phyloP scores from a whole-genome alignment of 352 stramenopile genomes.

The Globisporangium uncinulatum region DNA sequence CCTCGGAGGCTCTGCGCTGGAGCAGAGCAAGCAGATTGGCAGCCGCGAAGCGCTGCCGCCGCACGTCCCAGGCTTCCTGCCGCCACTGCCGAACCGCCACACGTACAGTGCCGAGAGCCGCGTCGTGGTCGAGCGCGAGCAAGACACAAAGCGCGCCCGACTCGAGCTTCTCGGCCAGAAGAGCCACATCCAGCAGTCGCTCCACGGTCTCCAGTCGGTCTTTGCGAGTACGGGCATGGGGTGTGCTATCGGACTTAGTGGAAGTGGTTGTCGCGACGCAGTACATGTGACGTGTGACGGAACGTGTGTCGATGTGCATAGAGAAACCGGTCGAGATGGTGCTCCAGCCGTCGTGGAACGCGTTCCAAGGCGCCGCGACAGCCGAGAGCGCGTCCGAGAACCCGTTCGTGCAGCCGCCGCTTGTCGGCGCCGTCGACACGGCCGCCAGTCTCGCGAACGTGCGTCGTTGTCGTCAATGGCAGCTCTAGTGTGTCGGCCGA shows the following conservation, averaged over 20 bases:
- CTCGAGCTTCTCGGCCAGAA: slow-evolving; percentile 55
- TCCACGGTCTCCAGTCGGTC: slow-evolving; percentile 42
- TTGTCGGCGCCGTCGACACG: slow-evolving; percentile 16
- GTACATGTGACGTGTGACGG: no score
- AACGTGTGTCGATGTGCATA: slow-evolving; percentile 2
- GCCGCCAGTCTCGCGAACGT: not conserved
- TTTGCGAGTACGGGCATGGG: slow-evolving; percentile 31
- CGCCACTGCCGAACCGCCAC: slow-evolving; percentile 47
- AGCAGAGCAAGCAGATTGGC: slow-evolving; percentile 46
- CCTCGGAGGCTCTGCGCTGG: slow-evolving; percentile 33
- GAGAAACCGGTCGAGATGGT: slow-evolving; percentile 32
- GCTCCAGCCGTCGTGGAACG: slow-evolving; percentile 44
- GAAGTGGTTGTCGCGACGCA: no score
- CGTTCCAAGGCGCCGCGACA: slow-evolving; percentile 34
- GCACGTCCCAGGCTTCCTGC: slow-evolving; percentile 46
- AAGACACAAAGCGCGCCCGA: slow-evolving; percentile 45
- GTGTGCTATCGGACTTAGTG: no score
- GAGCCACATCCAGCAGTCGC: slow-evolving; percentile 50
- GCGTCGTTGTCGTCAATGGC: no score
- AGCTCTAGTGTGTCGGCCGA: no score
- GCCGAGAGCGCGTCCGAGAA: slow-evolving; percentile 38
- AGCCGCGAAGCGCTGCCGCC: slow-evolving; percentile 38
- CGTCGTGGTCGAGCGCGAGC: slow-evolving; percentile 45
- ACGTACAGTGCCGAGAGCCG: slow-evolving; percentile 53
- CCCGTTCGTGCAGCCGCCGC: slow-evolving; percentile 41